Base-by-base conservation (phyloP, 345 rosid genomes). In the Turnera subulata region DNA sequence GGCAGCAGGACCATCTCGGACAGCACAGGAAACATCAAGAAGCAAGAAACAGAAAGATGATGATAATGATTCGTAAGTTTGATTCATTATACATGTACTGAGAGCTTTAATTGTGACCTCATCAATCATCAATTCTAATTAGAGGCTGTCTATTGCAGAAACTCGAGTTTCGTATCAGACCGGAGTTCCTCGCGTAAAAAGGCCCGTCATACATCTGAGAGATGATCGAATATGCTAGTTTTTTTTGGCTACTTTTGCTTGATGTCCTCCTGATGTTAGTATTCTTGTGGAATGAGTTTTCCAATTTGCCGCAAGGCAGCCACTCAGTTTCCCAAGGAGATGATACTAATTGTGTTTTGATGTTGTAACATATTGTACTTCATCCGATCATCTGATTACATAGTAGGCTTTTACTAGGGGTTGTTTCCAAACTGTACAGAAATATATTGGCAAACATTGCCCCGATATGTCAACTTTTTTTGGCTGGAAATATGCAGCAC, bases 61-160 rank as follows among this genome's bases (percentile, higher is more conserved):
- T 22, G 80, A 76, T 16, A 76, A 75, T 44, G 73, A 80, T 65
- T 59, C 52, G 98, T 91, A 80, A 78, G 85, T 65, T 21, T 49
- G 10, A 47, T 49, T 12, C 29, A 18, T 43, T 39, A 25, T 35
- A 15, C 22, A 40, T 48, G 46, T 44, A 3, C 24, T 26, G 11
- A 29, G 20, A 46, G 21, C 6, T 48, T 14, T 15, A 24, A 29
- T 53, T 25, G 18, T 12, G 25, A 32, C 55, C 33, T 47, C 66
- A 6, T 1, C 8, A 9, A 21, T 16, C 25, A 37, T 44, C 53
- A 3, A 43, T 53, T 21, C 8, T 59, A 29, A 63, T 44, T 59
- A 61, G 54, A 26, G 29, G 24, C 46, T 37, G 18, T 54, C 9
- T 61, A 59, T 7, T 66, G 71, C 77, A 80, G 85, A 70, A 76